Evolutionary conservation across 352 stramenopile species (phyloP).

Genomic region (Globisporangium recalcitrans): DNA sequence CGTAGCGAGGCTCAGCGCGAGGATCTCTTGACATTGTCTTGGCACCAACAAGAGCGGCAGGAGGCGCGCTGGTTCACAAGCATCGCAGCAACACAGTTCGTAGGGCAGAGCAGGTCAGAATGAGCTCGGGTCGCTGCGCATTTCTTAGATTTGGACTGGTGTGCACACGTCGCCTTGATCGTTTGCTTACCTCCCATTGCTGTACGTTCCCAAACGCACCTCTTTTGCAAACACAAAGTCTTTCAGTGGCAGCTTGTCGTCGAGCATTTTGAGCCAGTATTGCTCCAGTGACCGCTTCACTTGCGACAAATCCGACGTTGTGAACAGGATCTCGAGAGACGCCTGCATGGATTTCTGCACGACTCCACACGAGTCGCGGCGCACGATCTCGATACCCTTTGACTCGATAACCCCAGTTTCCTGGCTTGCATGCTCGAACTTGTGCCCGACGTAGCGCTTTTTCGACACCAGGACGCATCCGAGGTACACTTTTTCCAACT

Average conservation of each 20-base stretch:
- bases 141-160: no score
- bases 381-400: conserved; percentile 92
- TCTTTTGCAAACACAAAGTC: conserved; percentile 86
- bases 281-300: conserved; percentile 59
- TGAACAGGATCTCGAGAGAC: conserved; percentile 63
- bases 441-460: conserved; percentile 91
- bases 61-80: conserved; percentile 38
- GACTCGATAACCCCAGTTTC: conserved; percentile 63
- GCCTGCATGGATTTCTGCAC: conserved; percentile 68
- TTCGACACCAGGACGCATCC: conserved; percentile 92
- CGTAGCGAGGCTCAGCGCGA: conserved; percentile 71
- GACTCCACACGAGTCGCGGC: conserved; percentile 90
- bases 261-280: conserved; percentile 66
- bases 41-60: conserved; percentile 68
- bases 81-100: not conserved
- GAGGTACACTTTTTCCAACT: conserved; percentile 92
- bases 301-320: conserved; percentile 59
- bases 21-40: conserved; percentile 80
- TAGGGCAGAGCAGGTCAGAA: not conserved
- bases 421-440: conserved; percentile 68
- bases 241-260: conserved; percentile 53
- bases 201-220: conserved; percentile 83
- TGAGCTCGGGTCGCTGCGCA: not conserved
- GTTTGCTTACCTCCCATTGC: conserved; percentile 31
- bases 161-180: not conserved